Conservation (phyloP, 2,329 filamentous ascomycete species). For the Diaporthe australafricana region DNA sequence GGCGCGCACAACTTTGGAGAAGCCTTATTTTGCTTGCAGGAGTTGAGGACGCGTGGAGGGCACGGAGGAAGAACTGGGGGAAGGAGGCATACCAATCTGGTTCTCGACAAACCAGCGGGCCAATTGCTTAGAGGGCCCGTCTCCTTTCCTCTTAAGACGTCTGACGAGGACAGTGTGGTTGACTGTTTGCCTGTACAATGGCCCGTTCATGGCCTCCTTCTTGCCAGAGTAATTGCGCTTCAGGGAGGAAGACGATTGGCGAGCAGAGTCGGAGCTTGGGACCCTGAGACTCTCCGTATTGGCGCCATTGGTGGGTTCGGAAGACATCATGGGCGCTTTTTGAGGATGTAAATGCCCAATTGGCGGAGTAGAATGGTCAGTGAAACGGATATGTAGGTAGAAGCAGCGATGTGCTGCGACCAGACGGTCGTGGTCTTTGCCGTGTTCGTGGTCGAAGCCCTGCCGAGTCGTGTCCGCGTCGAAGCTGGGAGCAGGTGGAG, state of each 20-base stretch:
- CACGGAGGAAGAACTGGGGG: neutral
- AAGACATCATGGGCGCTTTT: constrained; percentile 32
- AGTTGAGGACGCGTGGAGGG: constrained; percentile 13
- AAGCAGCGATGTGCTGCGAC: constrained; percentile 23
- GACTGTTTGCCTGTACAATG: constrained; percentile 68
- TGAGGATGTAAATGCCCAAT: constrained; percentile 12
- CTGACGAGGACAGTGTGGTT: constrained; percentile 66
- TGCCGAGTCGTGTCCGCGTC: constrained; percentile 21
- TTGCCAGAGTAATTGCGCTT: constrained; percentile 47
- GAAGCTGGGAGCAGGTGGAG: constrained; percentile 18
- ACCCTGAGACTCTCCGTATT: constrained; percentile 22
- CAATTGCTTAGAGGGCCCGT: constrained; percentile 70
- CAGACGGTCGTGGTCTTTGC: neutral
- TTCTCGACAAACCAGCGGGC: constrained; percentile 80
- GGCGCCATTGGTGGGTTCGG: constrained; percentile 29
- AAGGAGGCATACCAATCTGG: constrained; percentile 75
- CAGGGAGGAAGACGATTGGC: constrained; percentile 21
- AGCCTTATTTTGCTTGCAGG: neutral
- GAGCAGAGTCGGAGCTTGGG: constrained; percentile 31
- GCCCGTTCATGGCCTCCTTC: constrained; percentile 63
- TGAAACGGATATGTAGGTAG: neutral
- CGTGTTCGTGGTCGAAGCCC: neutral
- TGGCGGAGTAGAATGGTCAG: neutral
- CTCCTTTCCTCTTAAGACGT: constrained; percentile 70
- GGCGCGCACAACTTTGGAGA: constrained; percentile 3